Evolutionary conservation across 2,329 filamentous ascomycete species (phyloP).

Genomic region (Cladophialophora bantiana): DNA sequence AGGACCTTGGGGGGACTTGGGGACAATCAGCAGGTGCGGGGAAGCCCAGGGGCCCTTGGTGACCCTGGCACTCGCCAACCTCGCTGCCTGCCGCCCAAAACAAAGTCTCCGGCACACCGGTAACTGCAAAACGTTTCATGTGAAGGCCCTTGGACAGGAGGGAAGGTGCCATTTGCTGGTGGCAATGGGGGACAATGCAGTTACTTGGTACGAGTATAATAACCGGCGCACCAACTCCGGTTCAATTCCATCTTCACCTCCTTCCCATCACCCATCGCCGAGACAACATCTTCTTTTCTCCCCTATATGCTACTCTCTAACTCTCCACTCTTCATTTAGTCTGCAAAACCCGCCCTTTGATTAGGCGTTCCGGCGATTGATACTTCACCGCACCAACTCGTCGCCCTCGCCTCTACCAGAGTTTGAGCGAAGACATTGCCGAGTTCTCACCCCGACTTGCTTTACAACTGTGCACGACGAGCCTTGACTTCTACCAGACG

Average conservation of each 20-base stretch:
- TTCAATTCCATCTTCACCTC: slow-evolving; percentile 3
- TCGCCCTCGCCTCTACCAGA: not conserved
- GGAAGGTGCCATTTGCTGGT: slow-evolving; percentile 10
- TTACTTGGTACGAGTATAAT: slow-evolving; percentile 1
- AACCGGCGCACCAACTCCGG: not conserved
- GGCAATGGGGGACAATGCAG: slow-evolving; percentile 1
- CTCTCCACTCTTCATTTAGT: slow-evolving; percentile 12
- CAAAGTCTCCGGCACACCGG: not conserved
- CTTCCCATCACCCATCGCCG: slow-evolving; percentile 8
- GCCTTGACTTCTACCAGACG: not conserved
- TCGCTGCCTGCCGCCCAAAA: not conserved
- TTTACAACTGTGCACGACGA: not conserved
- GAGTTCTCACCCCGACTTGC: not conserved
- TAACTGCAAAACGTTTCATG: slow-evolving; percentile 18
- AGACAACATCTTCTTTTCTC: slow-evolving; percentile 3
- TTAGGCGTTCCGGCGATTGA: not conserved
- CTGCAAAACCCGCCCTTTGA: not conserved
- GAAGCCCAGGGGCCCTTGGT: not conserved
- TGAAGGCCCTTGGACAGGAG: slow-evolving; percentile 8
- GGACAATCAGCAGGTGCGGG: slow-evolving; percentile 23
- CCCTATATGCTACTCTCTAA: not conserved
- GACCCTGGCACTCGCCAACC: slow-evolving; percentile 7
- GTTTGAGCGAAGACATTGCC: not conserved
- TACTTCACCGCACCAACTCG: slow-evolving; percentile 2
- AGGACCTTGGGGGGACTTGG: slow-evolving; percentile 7